These are phyloP conservation scores for Blastocystis sp. DNA, from an alignment of 352 stramenopile genomes.

Conservation along the genomic window DNA sequence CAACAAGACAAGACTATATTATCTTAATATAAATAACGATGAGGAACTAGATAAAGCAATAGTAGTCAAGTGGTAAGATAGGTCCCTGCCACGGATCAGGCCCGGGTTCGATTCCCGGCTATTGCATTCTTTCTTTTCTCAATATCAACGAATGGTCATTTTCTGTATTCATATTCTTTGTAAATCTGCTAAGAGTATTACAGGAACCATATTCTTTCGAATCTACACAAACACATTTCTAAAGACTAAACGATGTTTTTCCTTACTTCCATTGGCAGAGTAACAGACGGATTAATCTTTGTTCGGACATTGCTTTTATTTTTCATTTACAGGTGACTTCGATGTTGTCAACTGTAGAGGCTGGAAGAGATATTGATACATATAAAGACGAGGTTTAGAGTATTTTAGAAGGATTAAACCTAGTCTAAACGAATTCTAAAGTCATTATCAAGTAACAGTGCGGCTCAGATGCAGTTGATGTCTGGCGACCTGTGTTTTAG, in stretches of 20 bases:
- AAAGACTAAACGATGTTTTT: conserved; percentile 33
- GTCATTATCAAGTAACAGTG: conserved; percentile 45
- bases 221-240: too few species aligned
- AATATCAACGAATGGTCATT: too few species aligned
- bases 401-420: not conserved
- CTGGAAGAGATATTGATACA: conserved; percentile 37
- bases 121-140: conserved; percentile 26
- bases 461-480: conserved; percentile 36
- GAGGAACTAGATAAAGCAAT: not conserved
- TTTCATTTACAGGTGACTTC: conserved; percentile 44
- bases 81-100: conserved; percentile 54
- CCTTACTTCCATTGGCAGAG: conserved; percentile 49
- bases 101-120: conserved; percentile 55
- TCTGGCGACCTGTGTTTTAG: conserved; percentile 50
- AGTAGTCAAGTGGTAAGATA: conserved; percentile 60
- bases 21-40: too few species aligned
- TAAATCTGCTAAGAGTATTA: too few species aligned
- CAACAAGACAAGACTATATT: too few species aligned
- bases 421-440: conserved; percentile 55
- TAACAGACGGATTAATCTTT: conserved; percentile 53
- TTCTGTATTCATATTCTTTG: too few species aligned
- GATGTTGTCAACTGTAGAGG: conserved; percentile 45
- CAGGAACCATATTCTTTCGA: too few species aligned
- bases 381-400: conserved; percentile 36
- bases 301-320: not conserved